Base-by-base conservation (phyloP, 108 stramenopile species). In the Cyclostephanos tholiformis region DNA sequence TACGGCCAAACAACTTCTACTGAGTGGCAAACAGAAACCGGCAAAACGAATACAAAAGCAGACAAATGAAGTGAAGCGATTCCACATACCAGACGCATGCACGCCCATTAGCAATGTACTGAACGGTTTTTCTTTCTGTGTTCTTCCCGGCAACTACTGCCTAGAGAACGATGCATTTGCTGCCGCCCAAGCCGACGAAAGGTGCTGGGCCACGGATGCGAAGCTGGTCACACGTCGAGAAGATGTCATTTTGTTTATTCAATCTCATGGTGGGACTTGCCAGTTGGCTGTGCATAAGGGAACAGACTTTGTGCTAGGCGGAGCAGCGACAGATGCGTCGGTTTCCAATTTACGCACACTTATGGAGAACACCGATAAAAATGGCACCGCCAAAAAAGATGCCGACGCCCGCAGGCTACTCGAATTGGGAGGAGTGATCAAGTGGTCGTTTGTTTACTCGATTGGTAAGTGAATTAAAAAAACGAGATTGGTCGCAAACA, bases 391-490 rank as follows among this genome's bases (percentile, higher is more conserved):
- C 1, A 73, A 57, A 29, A 65, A 41, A 26, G 72, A 78, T 32
- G 65, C 58, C 38, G 72, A 64, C 30, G 43, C 63, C n/a, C 63
- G 63, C 11, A 67, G 55, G 60, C 56, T 80, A 20, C 39, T 63
- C 16, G 44, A 82, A 56, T 27, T 78, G 17, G 83, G 83, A 23
- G 88, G 91, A 0, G 77, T 92, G 5, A 60, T 88, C 25, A 90
- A 85, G 63, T 93, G 92, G 92, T 86, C 89, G 11, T 90, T 84
- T 67, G 71, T 89, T 27, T 89, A 79, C 60, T 84, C 88, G 13
- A 67, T 88, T 12, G 82, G 57, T 59, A 41, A 61, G 36, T 2
- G 35, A 35, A 32, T 51, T 6, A 25, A 26, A 13, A 29, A 5
- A 10, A 17, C 10, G 20, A 19, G 4, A 50, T 52, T 6, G 20